Evolutionary conservation across 2,329 filamentous ascomycete genomes (phyloP).

Genomic region (Fusarium buharicum): DNA sequence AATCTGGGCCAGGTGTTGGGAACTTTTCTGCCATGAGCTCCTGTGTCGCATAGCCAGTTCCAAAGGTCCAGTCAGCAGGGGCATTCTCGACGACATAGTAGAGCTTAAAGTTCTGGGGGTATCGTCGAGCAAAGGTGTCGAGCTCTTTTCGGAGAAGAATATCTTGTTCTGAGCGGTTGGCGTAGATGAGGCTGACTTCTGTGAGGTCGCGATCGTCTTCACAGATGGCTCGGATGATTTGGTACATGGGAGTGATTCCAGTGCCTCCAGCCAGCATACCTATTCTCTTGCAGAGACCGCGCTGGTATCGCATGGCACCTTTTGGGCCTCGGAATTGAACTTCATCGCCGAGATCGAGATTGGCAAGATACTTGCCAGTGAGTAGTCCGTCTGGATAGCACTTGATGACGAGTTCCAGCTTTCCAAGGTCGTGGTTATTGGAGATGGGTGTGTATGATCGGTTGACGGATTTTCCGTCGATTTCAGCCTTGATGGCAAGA

Average conservation of each 20-base stretch:
- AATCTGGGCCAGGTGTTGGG: slow-evolving; percentile 56
- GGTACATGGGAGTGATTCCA: slow-evolving; percentile 53
- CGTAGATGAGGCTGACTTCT: slow-evolving; percentile 66
- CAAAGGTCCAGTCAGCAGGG: slow-evolving; percentile 58
- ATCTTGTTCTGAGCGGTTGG: slow-evolving; percentile 67
- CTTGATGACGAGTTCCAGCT: slow-evolving; percentile 62
- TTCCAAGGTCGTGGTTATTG: slow-evolving; percentile 61
- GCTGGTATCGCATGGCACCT: slow-evolving; percentile 64
- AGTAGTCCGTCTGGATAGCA: slow-evolving; percentile 62
- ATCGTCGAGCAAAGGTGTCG: slow-evolving; percentile 61
- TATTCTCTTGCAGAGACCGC: slow-evolving; percentile 55
- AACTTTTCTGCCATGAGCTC: slow-evolving; percentile 61
- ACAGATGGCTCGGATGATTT: slow-evolving; percentile 71
- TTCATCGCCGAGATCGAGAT: slow-evolving; percentile 59
- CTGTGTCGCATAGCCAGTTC: slow-evolving; percentile 62
- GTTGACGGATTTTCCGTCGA: slow-evolving; percentile 58
- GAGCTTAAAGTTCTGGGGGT: slow-evolving; percentile 65
- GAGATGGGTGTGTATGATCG: slow-evolving; percentile 66
- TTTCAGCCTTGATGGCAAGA: slow-evolving; percentile 60
- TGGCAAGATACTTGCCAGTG: slow-evolving; percentile 60
- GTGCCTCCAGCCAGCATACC: slow-evolving; percentile 65
- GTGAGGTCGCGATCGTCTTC: slow-evolving; percentile 69
- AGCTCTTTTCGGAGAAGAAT: slow-evolving; percentile 68
- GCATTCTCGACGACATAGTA: slow-evolving; percentile 65
- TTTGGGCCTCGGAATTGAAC: slow-evolving; percentile 66